Evolutionary conservation across 177 flowering plant species (phyloP), one percentile per base, ranked within the genome.

Genomic region (Telopea speciosissima): DNA sequence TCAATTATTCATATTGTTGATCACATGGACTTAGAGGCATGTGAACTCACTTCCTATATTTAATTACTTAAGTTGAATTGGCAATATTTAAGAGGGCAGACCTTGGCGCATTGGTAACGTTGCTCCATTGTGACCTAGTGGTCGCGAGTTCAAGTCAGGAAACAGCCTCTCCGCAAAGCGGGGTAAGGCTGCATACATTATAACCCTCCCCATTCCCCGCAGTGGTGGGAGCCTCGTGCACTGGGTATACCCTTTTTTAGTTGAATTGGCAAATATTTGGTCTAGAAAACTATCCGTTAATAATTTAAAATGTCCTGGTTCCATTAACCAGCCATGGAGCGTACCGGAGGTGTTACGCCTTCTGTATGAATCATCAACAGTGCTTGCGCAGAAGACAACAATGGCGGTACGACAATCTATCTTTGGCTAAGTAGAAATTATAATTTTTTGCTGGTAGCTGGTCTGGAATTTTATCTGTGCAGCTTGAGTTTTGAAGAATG

Each of bases 341-440:
- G 99, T 95, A 52, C 99, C 99, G 42, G 99, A 95, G 80, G 99
- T 95, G 62, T 69, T 95, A 70, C 96, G 99, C 36, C 99, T 98
- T 3, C 81, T 95, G 24, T 95, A 95, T 79, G 97, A 95, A 79
- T 95, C 99, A 31, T 86, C 99, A 36, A 87, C 90, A 0, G 83
- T 90, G 54, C 88, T 95, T 73, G 98, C 99, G 44, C 98, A 95
- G 58, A 95, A 88, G 85, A 86, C 85, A 56, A 93, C 99, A 60
- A 88, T 93, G 90, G 91, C 92, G 70, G 99, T 95, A 80, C 77
- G 82, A 63, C 54, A 25, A 70, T 58, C 61, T 58, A 3, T 58
- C n/a, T 58, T 19, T 4, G n/a, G n/a, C 61, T 58, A 17, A 7
- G 23, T 58, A 58, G 22, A 58, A 5, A n/a, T 58, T 56, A 58